These are phyloP conservation scores for Aspergillus latus DNA, from an alignment of 2,329 filamentous ascomycete genomes.

Conservation along the genomic window DNA sequence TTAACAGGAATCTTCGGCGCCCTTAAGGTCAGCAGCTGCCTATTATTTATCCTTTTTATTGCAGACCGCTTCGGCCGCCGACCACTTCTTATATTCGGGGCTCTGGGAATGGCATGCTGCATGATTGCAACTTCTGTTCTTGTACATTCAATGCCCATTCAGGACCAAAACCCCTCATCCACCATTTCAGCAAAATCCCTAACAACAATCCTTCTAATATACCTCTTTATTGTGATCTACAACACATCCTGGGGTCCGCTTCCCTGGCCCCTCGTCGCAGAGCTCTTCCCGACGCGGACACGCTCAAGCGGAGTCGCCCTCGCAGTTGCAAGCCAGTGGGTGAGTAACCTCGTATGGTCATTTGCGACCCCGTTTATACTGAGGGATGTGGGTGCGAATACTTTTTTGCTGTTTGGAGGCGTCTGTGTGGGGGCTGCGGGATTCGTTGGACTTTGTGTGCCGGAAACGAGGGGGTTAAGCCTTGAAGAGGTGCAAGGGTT, in stretches of 20 bases:
- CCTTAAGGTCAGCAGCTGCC: slow-evolving; percentile 54
- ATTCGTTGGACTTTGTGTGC: slow-evolving; percentile 53
- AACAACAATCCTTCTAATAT: slow-evolving; percentile 54
- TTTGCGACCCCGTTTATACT: slow-evolving; percentile 47
- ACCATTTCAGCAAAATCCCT: slow-evolving; percentile 22
- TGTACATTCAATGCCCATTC: slow-evolving; percentile 27
- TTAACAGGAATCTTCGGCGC: slow-evolving; percentile 56
- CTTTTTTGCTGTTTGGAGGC: slow-evolving; percentile 45
- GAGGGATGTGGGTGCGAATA: slow-evolving; percentile 49
- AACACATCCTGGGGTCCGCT: slow-evolving; percentile 45
- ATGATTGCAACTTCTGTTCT: slow-evolving; percentile 51
- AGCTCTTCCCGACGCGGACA: slow-evolving; percentile 42
- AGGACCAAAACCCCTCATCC: slow-evolving; percentile 20
- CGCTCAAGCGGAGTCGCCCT: slow-evolving; percentile 42
- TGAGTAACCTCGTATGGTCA: slow-evolving; percentile 44
- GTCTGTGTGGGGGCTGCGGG: slow-evolving; percentile 48
- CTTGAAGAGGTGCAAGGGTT: slow-evolving; percentile 56
- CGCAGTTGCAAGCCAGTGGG: slow-evolving; percentile 42
- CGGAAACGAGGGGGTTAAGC: slow-evolving; percentile 57
- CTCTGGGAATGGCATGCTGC: slow-evolving; percentile 45
- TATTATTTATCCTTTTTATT: slow-evolving; percentile 54
- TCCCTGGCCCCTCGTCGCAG: slow-evolving; percentile 41
- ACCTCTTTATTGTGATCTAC: slow-evolving; percentile 53
- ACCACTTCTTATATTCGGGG: slow-evolving; percentile 52
- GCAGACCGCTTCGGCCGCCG: slow-evolving; percentile 55